Conservation (phyloP, 1,284 basidiomycete species). For the Austroboletus novae-zelandiae region DNA sequence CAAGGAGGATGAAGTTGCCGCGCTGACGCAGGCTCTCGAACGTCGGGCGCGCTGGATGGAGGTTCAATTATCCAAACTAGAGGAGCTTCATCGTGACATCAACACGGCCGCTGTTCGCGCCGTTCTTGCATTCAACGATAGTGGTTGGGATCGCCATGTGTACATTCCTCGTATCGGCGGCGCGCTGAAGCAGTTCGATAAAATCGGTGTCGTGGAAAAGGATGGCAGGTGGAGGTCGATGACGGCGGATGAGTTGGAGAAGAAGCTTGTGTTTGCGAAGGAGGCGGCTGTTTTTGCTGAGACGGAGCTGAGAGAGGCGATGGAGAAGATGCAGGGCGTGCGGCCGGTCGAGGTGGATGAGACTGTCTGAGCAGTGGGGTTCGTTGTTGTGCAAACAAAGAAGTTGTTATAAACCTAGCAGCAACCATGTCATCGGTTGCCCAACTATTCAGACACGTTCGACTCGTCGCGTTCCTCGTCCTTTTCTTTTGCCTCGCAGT, state of each 20-base stretch:
- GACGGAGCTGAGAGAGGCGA: slow-evolving; percentile 66
- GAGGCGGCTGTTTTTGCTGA: slow-evolving; percentile 70
- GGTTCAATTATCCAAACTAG: slow-evolving; percentile 78
- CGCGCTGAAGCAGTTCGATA: slow-evolving; percentile 66
- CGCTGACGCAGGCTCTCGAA: slow-evolving; percentile 76
- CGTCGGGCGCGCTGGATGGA: slow-evolving; percentile 88
- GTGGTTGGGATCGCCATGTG: slow-evolving; percentile 72
- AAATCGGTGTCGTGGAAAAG: slow-evolving; percentile 54
- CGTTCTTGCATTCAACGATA: slow-evolving; percentile 77
- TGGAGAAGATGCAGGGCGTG: slow-evolving; percentile 60
- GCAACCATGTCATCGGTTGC: slow-evolving; percentile 23
- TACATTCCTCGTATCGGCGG: slow-evolving; percentile 65
- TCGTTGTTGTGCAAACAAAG: too few species aligned
- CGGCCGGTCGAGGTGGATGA: slow-evolving; percentile 46
- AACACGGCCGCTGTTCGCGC: slow-evolving; percentile 81
- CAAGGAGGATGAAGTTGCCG: slow-evolving; percentile 76
- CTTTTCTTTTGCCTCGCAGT: slow-evolving; percentile 20
- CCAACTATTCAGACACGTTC: too few species aligned
- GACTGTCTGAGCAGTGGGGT: too few species aligned
- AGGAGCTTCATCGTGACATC: slow-evolving; percentile 82
- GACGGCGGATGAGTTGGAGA: slow-evolving; percentile 69
- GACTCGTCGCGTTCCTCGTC: slow-evolving; percentile 16
- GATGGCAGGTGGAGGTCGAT: slow-evolving; percentile 49
- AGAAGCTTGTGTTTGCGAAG: slow-evolving; percentile 64
- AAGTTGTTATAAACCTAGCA: neutral